phyloP scores from a whole-genome alignment of 2,329 filamentous ascomycete species.

The Exophiala aquamarina region DNA sequence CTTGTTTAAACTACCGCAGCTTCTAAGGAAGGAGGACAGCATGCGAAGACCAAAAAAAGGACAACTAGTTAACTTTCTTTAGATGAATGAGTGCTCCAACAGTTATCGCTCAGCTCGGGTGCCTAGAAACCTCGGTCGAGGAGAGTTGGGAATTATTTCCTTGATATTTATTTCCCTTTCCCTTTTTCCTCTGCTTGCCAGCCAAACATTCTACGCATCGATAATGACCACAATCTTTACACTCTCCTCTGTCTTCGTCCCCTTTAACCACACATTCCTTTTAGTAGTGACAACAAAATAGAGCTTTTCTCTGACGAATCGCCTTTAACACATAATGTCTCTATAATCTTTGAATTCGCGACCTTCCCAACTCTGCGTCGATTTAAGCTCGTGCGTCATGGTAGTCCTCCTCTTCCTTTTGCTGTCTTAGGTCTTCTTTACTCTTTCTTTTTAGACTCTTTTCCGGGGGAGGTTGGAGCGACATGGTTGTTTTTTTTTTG shows the following conservation, averaged over 20 bases:
- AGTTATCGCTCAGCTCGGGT: not conserved
- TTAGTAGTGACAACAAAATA: not conserved
- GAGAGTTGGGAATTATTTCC: not conserved
- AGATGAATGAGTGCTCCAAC: not conserved
- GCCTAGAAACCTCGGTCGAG: not conserved
- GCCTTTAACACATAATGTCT: not conserved
- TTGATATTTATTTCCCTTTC: constrained; percentile 1
- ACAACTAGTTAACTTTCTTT: not conserved
- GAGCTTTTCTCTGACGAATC: not conserved
- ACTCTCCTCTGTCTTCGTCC: not conserved
- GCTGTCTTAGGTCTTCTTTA: not conserved
- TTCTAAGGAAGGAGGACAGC: not conserved
- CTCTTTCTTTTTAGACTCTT: not conserved
- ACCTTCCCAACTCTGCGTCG: not conserved
- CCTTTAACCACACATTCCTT: not conserved
- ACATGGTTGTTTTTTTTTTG: not conserved
- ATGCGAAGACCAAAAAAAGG: not conserved
- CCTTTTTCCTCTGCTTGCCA: not conserved
- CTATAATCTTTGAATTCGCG: not conserved
- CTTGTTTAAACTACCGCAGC: not conserved
- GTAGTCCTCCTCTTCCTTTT: not conserved
- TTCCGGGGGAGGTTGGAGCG: not conserved
- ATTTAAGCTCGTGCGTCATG: not conserved
- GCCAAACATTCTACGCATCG: not conserved
- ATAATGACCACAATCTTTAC: not conserved